Percentiles rank a stretch among this genome's conserved stretches.
Evolutionary conservation across 2,329 filamentous ascomycete species (phyloP).

Genomic region (Ophiostoma sp.): DNA sequence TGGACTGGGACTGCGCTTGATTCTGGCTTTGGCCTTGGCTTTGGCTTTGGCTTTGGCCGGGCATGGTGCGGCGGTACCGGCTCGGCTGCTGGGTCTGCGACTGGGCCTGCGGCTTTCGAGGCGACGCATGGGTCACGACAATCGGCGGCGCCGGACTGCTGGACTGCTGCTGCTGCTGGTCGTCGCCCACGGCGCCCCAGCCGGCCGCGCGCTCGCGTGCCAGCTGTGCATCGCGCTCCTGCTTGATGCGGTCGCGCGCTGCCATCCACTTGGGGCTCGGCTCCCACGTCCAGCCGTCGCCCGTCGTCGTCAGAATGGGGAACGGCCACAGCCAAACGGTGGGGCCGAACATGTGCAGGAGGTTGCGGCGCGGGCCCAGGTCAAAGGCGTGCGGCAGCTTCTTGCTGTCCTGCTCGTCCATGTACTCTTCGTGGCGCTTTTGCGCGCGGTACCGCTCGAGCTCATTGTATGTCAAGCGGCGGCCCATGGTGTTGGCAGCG

Average conservation of each 20-base stretch:
- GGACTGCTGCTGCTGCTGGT: not conserved
- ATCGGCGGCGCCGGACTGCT: slow-evolving; percentile 5
- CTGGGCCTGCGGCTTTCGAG: not conserved
- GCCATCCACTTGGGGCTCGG: slow-evolving; percentile 72
- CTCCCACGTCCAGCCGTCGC: slow-evolving; percentile 94
- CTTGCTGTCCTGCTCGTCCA: slow-evolving; percentile 83
- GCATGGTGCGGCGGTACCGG: slow-evolving; percentile 21
- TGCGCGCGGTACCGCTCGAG: slow-evolving; percentile 51
- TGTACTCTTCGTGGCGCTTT: slow-evolving; percentile 62
- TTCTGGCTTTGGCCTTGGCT: not conserved
- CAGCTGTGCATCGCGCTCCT: slow-evolving; percentile 55
- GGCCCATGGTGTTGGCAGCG: slow-evolving; percentile 34
- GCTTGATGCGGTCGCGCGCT: slow-evolving; percentile 58
- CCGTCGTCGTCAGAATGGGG: slow-evolving; percentile 77
- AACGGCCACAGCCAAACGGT: slow-evolving; percentile 68
- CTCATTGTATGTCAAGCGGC: slow-evolving; percentile 50
- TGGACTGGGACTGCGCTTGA: slow-evolving; percentile 32
- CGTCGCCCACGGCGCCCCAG: slow-evolving; percentile 47
- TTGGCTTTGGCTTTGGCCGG: not conserved
- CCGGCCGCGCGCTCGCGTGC: slow-evolving; percentile 61
- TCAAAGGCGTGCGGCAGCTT: slow-evolving; percentile 92
- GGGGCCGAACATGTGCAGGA: slow-evolving; percentile 75
- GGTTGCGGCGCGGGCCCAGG: slow-evolving; percentile 73
- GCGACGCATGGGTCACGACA: slow-evolving; percentile 15
- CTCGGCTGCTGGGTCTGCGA: slow-evolving; percentile 6